These are phyloP conservation scores for Acaromyces ingoldii DNA, from an alignment of 1,284 basidiomycete genomes.

Conservation along the genomic window DNA sequence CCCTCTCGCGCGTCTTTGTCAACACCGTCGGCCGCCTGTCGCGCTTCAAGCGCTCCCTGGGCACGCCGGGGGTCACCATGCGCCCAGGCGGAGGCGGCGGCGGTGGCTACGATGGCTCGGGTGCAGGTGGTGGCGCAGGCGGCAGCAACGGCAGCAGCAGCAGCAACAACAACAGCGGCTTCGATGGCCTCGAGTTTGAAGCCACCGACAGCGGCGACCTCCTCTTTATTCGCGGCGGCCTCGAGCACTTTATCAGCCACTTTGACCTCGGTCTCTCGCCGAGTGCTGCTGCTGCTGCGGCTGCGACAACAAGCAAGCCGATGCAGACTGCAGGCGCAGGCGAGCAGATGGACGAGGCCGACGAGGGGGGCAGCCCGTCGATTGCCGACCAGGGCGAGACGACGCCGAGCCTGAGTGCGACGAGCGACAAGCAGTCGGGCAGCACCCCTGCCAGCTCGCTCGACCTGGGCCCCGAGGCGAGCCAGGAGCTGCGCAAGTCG, in stretches of 20 bases:
- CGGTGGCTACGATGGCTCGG: too few relatives aligned
- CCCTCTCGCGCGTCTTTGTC: conserved; percentile 69
- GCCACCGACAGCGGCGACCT: conserved; percentile 53
- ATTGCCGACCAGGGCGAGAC: conserved; percentile 20
- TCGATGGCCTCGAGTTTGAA: conserved; percentile 25
- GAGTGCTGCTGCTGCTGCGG: too few relatives aligned
- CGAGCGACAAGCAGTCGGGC: conserved; percentile 22
- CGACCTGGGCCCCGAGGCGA: conserved; percentile 12
- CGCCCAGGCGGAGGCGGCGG: not conserved
- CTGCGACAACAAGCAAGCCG: conserved; percentile 23
- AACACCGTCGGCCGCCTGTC: conserved; percentile 74
- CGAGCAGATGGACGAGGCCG: conserved; percentile 5
- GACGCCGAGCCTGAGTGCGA: conserved; percentile 30
- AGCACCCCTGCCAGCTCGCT: conserved; percentile 38
- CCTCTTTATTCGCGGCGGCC: conserved; percentile 31
- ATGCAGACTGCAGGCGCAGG: too few relatives aligned
- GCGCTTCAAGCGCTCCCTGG: conserved; percentile 59
- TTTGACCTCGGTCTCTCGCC: conserved; percentile 19
- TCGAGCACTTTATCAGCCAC: conserved; percentile 31
- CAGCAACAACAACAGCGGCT: too few relatives aligned
- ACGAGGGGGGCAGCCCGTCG: not conserved
- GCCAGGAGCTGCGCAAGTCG: not conserved
- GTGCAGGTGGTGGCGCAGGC: too few relatives aligned
- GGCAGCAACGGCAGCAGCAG: too few relatives aligned
- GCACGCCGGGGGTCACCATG: not conserved